Conservation (phyloP, 805 yeast species). For the Lachancea sp. region DNA sequence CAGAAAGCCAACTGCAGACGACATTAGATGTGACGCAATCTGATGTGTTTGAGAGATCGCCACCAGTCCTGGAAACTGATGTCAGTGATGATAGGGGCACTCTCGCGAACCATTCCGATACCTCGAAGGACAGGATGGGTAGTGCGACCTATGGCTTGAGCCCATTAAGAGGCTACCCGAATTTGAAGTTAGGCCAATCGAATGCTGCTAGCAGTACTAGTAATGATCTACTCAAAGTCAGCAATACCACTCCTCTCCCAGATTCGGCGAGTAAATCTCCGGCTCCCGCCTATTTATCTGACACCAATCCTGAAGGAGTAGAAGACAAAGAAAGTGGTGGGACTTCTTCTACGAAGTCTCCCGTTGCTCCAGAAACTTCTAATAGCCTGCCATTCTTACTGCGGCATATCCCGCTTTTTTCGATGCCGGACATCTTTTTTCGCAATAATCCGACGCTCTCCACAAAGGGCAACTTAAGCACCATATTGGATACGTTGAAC, state of each 20-base stretch:
- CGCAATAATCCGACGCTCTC: slow-evolving; percentile 20
- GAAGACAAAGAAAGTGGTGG: slow-evolving; percentile 1
- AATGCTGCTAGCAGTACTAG: background rate
- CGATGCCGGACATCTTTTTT: slow-evolving; percentile 51
- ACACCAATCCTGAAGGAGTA: background rate
- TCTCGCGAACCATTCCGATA: slow-evolving; percentile 7
- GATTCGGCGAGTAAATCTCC: slow-evolving; percentile 4
- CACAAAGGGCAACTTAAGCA: slow-evolving; percentile 13
- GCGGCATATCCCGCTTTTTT: slow-evolving; percentile 53
- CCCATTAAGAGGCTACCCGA: slow-evolving; percentile 6
- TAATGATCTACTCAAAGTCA: slow-evolving; percentile 1
- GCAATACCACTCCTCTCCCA: slow-evolving; percentile 1
- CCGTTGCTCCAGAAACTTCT: slow-evolving; percentile 30
- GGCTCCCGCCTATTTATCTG: background rate
- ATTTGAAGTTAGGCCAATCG: background rate
- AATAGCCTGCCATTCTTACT: slow-evolving; percentile 65
- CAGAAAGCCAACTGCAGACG: slow-evolving; percentile 4
- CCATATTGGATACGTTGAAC: slow-evolving; percentile 25
- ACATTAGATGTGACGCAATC: slow-evolving; percentile 11
- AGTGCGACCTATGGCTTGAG: background rate
- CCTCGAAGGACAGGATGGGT: slow-evolving; percentile 8
- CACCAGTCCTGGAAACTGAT: slow-evolving; percentile 4
- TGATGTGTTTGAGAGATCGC: slow-evolving; percentile 6
- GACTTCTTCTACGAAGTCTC: background rate
- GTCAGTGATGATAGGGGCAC: slow-evolving; percentile 2